Evolutionary conservation across 2,329 filamentous ascomycete species (phyloP), one percentile per base, ranked within the genome.

Genomic region (Aspergillus versicolor): DNA sequence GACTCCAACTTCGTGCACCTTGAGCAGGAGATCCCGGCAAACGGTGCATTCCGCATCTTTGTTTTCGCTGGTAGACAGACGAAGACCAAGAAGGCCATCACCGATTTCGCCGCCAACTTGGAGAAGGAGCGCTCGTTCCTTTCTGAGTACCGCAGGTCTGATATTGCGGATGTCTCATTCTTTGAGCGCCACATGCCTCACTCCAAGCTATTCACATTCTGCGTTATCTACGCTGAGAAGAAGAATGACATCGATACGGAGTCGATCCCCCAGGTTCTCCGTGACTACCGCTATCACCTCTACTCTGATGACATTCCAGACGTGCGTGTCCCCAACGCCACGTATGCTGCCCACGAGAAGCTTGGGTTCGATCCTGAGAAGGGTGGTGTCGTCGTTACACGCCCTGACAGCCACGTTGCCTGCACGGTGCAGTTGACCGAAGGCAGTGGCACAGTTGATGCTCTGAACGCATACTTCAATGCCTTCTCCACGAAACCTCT

Each of bases 1-100:
- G 92, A 97, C 70, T 89, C 92, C 70, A 96, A 96, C 73, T 87
- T 91, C 5, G 91, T 96, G 1, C 90, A 95, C 66, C 82, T 96
- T 9, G 92, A 96, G 75, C 92, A 96, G 74, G 90, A 95, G 69
- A 83, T 96, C 32, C 92, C 92, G 0, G 80, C 92, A 58, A 96
- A 96, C 73, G 92, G 92, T 43, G 88, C 91, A 2, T 96, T 92
- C 81, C 84, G 92, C 55, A 81, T 96, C 59, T 95, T 92, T 71
- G 74, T 96, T 61, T 96, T 95, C 71, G 91, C 85, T n/a, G 92
- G 92, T 56, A 80, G 81, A 42, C 85, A 85, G 8, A 69, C 77
- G 13, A 79, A 80, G 46, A 88, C 85, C 12, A 79, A 80, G 42
- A 74, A 76, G 47, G 90, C 92, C 0, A 78, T 96, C 21, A 70